Percentiles rank a stretch among this genome's conserved stretches.
phyloP scores from a whole-genome alignment of 352 stramenopile species.

The Pilasporangium apinafurcum region DNA sequence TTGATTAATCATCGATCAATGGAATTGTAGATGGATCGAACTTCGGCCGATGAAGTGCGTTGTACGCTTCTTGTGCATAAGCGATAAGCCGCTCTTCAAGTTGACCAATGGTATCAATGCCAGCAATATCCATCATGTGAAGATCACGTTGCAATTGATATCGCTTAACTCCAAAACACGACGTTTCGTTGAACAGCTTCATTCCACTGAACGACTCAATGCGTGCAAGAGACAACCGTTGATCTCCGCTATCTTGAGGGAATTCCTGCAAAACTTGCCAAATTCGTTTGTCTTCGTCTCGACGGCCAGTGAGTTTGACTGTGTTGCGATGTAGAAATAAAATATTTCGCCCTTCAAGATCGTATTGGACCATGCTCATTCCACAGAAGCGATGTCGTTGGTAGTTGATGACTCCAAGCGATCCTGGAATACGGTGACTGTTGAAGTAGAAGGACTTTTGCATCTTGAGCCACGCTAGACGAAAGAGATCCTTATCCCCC shows the following conservation, averaged over 20 bases:
- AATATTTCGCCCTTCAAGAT: constrained; percentile 19
- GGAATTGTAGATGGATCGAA: constrained; percentile 2
- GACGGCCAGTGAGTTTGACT: constrained; percentile 46
- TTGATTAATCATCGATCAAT: constrained; percentile 3
- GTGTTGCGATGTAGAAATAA: constrained; percentile 52
- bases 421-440: constrained; percentile 22
- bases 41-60: constrained; percentile 8
- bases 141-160: constrained; percentile 8
- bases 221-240: constrained; percentile 7
- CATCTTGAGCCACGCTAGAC: constrained; percentile 39
- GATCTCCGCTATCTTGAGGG: constrained; percentile 9
- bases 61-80: constrained; percentile 28
- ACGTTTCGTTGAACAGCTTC: constrained; percentile 58
- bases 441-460: constrained; percentile 28
- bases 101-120: constrained; percentile 7
- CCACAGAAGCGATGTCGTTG: constrained; percentile 29
- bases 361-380: constrained; percentile 48
- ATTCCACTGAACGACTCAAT: constrained; percentile 54
- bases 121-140: constrained; percentile 13
- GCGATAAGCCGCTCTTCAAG: constrained; percentile 13
- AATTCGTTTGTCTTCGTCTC: constrained; percentile 15
- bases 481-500: constrained; percentile 54
- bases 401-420: constrained; percentile 29
- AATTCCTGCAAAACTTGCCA: constrained; percentile 49
- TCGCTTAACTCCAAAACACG: constrained; percentile 60